Percentiles rank a stretch among this genome's conserved stretches.
These are phyloP conservation scores for Pleurotus giganteus DNA, from an alignment of 768 basidiomycete genomes.

Conservation along the genomic window DNA sequence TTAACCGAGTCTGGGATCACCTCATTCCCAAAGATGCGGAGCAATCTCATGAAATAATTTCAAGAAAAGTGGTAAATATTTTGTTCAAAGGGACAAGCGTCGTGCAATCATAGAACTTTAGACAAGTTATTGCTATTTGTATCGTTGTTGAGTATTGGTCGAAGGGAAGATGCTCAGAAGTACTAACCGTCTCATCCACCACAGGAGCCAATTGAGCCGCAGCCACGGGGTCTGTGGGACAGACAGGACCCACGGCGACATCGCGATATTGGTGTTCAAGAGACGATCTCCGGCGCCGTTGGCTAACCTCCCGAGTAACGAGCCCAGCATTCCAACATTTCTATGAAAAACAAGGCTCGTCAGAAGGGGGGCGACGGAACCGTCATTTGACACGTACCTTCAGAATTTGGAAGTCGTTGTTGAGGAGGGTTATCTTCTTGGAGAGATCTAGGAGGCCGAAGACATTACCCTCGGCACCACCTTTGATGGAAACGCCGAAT, in stretches of 20 bases:
- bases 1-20: no score
- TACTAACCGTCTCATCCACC: background rate
- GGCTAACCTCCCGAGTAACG: background rate
- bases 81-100: no score
- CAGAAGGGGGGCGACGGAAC: background rate
- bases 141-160: no score
- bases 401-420: background rate
- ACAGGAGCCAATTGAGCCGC: background rate
- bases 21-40: no score
- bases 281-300: background rate
- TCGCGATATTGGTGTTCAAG: background rate
- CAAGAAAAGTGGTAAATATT: no score
- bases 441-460: background rate
- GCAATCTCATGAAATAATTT: no score
- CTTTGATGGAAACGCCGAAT: background rate
- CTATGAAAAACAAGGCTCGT: background rate
- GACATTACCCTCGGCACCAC: background rate
- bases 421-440: background rate
- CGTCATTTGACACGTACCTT: background rate
- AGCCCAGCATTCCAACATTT: slow-evolving; percentile 7
- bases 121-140: no score
- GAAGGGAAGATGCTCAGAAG: no score
- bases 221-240: background rate
- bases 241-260: background rate
- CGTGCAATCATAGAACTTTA: no score